Evolutionary conservation across 1,284 basidiomycete genomes (phyloP).

Genomic region (Dichomitus squalens): DNA sequence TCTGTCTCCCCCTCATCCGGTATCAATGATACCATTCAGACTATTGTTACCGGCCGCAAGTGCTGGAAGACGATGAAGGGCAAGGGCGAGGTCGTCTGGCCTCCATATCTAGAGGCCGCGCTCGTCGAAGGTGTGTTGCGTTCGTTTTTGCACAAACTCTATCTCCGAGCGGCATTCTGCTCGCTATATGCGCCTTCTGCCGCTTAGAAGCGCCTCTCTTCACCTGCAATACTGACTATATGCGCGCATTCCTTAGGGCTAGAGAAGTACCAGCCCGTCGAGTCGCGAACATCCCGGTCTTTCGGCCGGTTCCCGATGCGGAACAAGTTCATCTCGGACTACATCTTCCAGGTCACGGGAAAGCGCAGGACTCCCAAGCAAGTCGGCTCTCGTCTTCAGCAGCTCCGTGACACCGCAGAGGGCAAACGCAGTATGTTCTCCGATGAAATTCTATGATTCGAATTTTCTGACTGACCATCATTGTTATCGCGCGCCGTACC

Average conservation of each 20-base stretch:
- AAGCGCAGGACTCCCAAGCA: conserved; percentile 71
- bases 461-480: background rate
- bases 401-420: conserved; percentile 68
- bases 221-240: conserved; percentile 1
- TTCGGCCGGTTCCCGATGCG: conserved; percentile 75
- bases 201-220: background rate
- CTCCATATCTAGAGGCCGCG: conserved; percentile 73
- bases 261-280: conserved; percentile 70
- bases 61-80: conserved; percentile 75
- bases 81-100: conserved; percentile 71
- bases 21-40: conserved; percentile 43
- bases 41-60: conserved; percentile 67
- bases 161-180: background rate
- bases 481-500: background rate
- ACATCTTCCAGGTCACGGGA: conserved; percentile 65
- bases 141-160: background rate
- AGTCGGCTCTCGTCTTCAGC: conserved; percentile 74
- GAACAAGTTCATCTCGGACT: conserved; percentile 77
- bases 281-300: conserved; percentile 68
- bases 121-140: conserved; percentile 69
- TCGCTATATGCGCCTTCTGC: conserved; percentile 4
- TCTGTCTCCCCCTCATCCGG: conserved; percentile 29
- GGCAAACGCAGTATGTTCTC: conserved; percentile 55
- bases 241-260: conserved; percentile 44
- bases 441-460: background rate